phyloP scores from a whole-genome alignment of 2,329 filamentous ascomycete genomes.

The Hymenoscyphus scutula region DNA sequence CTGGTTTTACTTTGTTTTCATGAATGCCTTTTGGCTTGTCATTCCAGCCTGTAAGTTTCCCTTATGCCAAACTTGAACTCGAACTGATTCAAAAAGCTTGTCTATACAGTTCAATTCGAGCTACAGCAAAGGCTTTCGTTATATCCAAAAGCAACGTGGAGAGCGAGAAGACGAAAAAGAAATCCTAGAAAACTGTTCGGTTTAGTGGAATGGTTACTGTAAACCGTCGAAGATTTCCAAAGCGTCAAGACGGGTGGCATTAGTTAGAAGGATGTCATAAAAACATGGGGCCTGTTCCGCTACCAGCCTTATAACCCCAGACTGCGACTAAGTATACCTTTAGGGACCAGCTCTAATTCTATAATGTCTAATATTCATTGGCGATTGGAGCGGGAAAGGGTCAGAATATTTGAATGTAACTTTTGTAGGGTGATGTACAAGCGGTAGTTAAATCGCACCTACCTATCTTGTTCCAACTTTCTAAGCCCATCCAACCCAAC shows the following conservation, averaged over 20 bases:
- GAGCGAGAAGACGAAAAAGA: slow-evolving; percentile 21
- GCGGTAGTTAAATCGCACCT: too few relatives aligned
- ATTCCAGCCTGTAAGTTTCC: slow-evolving; percentile 52
- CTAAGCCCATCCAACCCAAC: too few relatives aligned
- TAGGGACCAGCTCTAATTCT: background rate
- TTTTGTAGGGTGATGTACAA: too few relatives aligned
- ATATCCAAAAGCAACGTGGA: slow-evolving; percentile 11
- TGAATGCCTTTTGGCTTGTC: slow-evolving; percentile 60
- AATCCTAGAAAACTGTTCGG: slow-evolving; percentile 13
- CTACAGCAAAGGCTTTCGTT: slow-evolving; percentile 27
- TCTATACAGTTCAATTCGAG: slow-evolving; percentile 28
- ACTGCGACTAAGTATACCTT: too few relatives aligned
- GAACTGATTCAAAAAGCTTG: slow-evolving; percentile 21
- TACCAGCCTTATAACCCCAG: too few relatives aligned
- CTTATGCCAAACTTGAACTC: background rate
- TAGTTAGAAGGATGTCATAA: too few relatives aligned
- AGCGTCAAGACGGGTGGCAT: too few relatives aligned
- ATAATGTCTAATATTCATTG: too few relatives aligned
- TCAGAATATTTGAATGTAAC: too few relatives aligned
- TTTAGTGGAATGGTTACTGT: background rate
- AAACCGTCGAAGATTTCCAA: background rate
- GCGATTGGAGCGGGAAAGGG: too few relatives aligned
- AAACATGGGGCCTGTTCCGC: too few relatives aligned
- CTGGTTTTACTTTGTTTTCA: slow-evolving; percentile 61
- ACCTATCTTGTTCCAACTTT: too few relatives aligned